phyloP scores from a whole-genome alignment of 2,329 filamentous ascomycete genomes.

The Ceratocystis papillata region DNA sequence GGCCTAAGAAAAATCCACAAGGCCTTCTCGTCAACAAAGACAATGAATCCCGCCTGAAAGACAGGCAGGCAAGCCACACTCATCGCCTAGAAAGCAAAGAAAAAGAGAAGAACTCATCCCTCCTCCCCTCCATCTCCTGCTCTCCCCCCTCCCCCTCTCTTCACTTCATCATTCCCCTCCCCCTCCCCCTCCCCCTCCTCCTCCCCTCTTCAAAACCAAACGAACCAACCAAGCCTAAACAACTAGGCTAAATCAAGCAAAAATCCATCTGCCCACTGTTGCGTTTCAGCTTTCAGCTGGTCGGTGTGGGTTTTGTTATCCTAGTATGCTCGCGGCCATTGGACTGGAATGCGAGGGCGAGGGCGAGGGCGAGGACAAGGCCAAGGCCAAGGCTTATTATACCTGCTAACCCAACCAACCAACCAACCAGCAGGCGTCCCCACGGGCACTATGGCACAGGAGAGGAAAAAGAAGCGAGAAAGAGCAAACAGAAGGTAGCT shows the following conservation, averaged over 20 bases:
- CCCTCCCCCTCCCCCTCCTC: background rate
- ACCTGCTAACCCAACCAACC: background rate
- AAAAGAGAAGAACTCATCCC: background rate
- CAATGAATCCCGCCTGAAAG: constrained; percentile 1
- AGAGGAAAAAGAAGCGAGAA: too few relatives aligned
- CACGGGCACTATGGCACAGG: too few relatives aligned
- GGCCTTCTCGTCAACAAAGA: background rate
- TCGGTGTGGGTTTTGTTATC: background rate
- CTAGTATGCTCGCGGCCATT: background rate
- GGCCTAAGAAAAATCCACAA: too few relatives aligned
- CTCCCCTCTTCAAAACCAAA: background rate
- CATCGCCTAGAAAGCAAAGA: background rate
- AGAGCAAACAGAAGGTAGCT: too few relatives aligned
- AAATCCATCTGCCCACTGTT: constrained; percentile 2
- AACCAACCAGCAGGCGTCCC: background rate
- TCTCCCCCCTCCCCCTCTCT: background rate
- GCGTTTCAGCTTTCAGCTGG: constrained; percentile 21
- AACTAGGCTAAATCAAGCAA: constrained; percentile 5
- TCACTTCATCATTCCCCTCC: background rate
- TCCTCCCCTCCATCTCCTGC: background rate
- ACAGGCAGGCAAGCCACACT: background rate
- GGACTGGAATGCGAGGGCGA: background rate
- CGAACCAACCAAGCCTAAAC: background rate
- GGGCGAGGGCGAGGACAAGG: background rate
- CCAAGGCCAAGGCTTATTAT: background rate